Evolutionary conservation across 2,329 filamentous ascomycete genomes (phyloP).

Genomic region (Colletotrichum sp.): DNA sequence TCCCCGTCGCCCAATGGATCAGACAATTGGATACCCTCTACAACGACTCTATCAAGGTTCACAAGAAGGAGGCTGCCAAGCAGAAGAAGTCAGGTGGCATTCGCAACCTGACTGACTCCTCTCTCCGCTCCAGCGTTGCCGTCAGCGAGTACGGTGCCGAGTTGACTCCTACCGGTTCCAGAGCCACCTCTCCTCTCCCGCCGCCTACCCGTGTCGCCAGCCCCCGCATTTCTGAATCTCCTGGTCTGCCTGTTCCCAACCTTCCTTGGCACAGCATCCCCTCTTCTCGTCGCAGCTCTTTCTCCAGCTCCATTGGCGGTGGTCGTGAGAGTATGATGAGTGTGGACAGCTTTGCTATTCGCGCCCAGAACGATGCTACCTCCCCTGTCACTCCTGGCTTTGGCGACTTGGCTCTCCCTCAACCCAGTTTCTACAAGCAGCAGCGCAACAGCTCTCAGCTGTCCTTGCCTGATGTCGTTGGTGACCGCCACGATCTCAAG

Average conservation of each 20-base stretch:
- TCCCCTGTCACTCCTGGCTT: conserved; percentile 8
- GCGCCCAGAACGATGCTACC: conserved; percentile 19
- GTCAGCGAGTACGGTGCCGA: conserved; percentile 13
- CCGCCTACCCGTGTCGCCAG: conserved; percentile 12
- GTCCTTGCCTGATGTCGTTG: conserved; percentile 61
- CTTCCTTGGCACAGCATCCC: conserved; percentile 13
- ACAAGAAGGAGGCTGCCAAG: conserved; percentile 32
- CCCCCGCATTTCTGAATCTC: conserved; percentile 9
- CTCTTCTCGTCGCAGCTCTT: conserved; percentile 17
- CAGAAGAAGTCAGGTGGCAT: conserved; percentile 18
- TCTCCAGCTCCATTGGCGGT: conserved; percentile 13
- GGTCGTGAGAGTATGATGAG: conserved; percentile 21
- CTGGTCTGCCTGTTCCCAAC: conserved; percentile 15
- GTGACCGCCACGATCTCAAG: conserved; percentile 65
- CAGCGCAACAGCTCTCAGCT: conserved; percentile 50
- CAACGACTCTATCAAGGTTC: conserved; percentile 60
- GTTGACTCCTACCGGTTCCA: conserved; percentile 2
- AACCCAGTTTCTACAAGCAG: conserved; percentile 24
- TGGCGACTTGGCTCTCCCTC: conserved; percentile 8
- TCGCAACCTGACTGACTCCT: conserved; percentile 15
- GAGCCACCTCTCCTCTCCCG: conserved; percentile 11
- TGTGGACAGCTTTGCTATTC: conserved; percentile 30
- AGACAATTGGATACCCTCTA: conserved; percentile 69
- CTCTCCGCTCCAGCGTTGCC: conserved; percentile 10
- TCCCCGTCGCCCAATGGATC: conserved; percentile 71